Percentiles rank a stretch among this genome's conserved stretches.
Evolutionary conservation across 2,329 filamentous ascomycete species (phyloP).

Genomic region (Calonectria hongkongensis): DNA sequence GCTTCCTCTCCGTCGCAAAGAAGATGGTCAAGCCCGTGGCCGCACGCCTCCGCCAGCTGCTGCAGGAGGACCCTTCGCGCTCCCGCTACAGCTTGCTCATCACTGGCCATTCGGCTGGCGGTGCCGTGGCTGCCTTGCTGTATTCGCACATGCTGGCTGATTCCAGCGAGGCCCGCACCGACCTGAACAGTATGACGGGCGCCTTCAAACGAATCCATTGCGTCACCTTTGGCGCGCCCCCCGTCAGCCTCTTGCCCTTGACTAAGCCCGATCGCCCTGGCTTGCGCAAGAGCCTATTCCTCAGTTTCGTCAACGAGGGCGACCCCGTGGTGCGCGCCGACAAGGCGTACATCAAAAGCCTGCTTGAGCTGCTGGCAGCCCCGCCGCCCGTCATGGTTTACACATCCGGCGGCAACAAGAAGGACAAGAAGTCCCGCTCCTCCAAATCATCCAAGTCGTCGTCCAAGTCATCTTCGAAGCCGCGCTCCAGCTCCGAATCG

Average conservation of each 20-base stretch:
- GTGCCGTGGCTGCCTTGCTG: constrained; percentile 86
- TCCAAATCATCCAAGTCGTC: constrained; percentile 39
- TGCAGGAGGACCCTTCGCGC: constrained; percentile 82
- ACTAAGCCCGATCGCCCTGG: constrained; percentile 71
- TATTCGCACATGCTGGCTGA: constrained; percentile 87
- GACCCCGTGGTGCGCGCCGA: constrained; percentile 88
- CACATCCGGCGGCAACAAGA: constrained; percentile 28
- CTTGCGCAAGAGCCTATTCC: constrained; percentile 81
- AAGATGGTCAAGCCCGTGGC: constrained; percentile 86
- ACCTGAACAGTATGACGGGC: constrained; percentile 80
- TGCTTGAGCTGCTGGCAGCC: constrained; percentile 81
- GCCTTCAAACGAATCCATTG: constrained; percentile 89
- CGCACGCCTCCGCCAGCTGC: constrained; percentile 78
- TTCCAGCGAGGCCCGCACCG: constrained; percentile 73
- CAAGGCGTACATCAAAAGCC: constrained; percentile 82
- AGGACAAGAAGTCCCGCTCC: constrained; percentile 32
- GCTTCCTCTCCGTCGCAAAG: constrained; percentile 84
- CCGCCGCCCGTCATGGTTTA: constrained; percentile 68
- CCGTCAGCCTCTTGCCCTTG: constrained; percentile 82
- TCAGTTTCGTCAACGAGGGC: constrained; percentile 89
- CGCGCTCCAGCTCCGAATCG: constrained; percentile 36
- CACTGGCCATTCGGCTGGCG: constrained; percentile 90
- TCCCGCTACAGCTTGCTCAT: constrained; percentile 83
- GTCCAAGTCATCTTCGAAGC: constrained; percentile 42
- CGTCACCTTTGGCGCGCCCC: constrained; percentile 89